phyloP scores from a whole-genome alignment of 805 yeast genomes.

The Ogataea polymorpha region DNA sequence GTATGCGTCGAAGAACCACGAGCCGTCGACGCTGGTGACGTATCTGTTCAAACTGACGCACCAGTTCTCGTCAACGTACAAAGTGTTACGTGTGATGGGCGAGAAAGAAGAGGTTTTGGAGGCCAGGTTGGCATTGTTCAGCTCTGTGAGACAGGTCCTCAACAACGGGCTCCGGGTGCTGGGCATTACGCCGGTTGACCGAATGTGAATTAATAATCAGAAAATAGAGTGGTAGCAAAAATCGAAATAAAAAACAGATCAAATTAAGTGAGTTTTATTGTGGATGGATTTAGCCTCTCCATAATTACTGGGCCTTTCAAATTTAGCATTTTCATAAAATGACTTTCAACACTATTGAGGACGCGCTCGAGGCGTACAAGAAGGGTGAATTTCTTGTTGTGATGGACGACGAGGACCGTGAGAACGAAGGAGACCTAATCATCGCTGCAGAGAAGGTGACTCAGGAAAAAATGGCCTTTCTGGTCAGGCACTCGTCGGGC shows the following conservation, averaged over 20 bases:
- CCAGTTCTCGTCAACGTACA: constrained; percentile 94
- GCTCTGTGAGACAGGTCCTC: constrained; percentile 85
- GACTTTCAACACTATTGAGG: constrained; percentile 41
- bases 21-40: constrained; percentile 93
- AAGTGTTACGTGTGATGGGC: constrained; percentile 94
- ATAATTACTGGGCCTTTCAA: no score
- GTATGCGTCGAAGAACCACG: constrained; percentile 78
- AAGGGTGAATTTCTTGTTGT: constrained; percentile 85
- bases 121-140: constrained; percentile 89
- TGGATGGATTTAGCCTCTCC: no score
- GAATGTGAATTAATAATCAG: constrained; percentile 59
- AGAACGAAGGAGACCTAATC: constrained; percentile 95
- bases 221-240: not conserved
- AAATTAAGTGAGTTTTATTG: not conserved
- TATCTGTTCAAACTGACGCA: constrained; percentile 90
- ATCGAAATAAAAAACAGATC: not conserved
- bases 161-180: constrained; percentile 84
- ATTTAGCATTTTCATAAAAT: not conserved
- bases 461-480: constrained; percentile 87
- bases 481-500: constrained; percentile 85
- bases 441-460: constrained; percentile 84
- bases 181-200: constrained; percentile 96
- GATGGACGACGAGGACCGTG: constrained; percentile 96
- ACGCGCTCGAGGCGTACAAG: constrained; percentile 68
- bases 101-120: constrained; percentile 81